Evolutionary conservation across 2,329 filamentous ascomycete genomes (phyloP).

Genomic region (Claviceps arundinis): DNA sequence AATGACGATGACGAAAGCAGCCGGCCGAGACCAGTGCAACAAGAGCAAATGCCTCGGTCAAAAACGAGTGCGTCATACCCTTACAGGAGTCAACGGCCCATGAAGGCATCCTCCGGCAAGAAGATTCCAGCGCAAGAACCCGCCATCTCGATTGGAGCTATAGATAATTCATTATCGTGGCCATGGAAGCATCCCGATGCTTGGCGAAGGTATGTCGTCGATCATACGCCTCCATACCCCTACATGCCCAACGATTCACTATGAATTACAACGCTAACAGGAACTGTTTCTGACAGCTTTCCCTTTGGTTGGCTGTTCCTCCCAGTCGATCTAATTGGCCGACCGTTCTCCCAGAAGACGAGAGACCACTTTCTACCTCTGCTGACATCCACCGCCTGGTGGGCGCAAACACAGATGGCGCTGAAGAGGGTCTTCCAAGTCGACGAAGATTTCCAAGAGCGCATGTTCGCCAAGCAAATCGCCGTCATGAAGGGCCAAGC

Average conservation of each 20-base stretch:
- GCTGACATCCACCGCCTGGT: constrained; percentile 90
- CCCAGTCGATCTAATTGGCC: constrained; percentile 87
- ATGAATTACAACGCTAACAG: constrained; percentile 12
- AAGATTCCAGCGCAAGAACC: constrained; percentile 32
- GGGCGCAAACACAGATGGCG: constrained; percentile 83
- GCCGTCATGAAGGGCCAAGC: constrained; percentile 99
- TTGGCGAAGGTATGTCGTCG: constrained; percentile 39
- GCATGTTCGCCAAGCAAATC: constrained; percentile 97
- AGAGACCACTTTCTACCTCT: constrained; percentile 91
- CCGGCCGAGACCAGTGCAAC: constrained; percentile 49
- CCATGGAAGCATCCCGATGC: constrained; percentile 98
- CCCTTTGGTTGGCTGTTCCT: constrained; percentile 98
- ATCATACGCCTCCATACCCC: background rate
- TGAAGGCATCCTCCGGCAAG: constrained; percentile 54
- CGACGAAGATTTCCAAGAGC: constrained; percentile 92
- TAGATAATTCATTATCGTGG: constrained; percentile 97
- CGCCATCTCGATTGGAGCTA: constrained; percentile 71
- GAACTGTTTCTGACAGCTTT: constrained; percentile 46
- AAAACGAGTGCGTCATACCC: constrained; percentile 41
- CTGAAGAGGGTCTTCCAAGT: constrained; percentile 79
- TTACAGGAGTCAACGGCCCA: constrained; percentile 69
- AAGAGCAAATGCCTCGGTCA: constrained; percentile 27
- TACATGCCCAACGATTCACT: background rate
- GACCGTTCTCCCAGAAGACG: constrained; percentile 89
- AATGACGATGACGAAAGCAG: constrained; percentile 20